Evolutionary conservation across 1,284 basidiomycete species (phyloP).

Genomic region (Peniophora sp.): DNA sequence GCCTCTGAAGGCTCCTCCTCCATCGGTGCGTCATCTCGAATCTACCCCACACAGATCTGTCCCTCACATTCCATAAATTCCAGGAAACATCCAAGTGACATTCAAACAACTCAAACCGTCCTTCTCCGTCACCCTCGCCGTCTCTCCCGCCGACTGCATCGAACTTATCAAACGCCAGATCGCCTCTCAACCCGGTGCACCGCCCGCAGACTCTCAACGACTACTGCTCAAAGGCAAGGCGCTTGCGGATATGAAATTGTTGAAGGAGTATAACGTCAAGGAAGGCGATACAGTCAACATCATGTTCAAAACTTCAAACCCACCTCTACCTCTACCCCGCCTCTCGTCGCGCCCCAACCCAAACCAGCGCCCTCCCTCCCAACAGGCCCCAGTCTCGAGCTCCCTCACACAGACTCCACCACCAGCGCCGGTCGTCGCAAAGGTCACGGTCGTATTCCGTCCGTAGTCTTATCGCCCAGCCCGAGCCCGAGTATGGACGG

Average conservation of each 20-base stretch:
- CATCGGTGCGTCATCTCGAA: not conserved
- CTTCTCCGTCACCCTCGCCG: conserved; percentile 61
- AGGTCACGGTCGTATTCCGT: conserved; percentile 57
- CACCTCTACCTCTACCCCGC: conserved; percentile 38
- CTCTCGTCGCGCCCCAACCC: conserved; percentile 12
- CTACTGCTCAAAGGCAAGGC: conserved; percentile 90
- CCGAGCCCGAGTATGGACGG: conserved; percentile 53
- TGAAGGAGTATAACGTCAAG: conserved; percentile 82
- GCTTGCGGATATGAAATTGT: conserved; percentile 75
- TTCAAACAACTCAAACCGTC: conserved; percentile 89
- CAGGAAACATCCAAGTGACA: conserved; percentile 44
- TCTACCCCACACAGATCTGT: not conserved
- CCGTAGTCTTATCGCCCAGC: conserved; percentile 68
- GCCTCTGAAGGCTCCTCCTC: not conserved
- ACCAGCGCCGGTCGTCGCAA: conserved; percentile 11
- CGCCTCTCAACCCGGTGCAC: conserved; percentile 52
- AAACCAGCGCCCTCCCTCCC: conserved; percentile 6
- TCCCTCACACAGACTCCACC: conserved; percentile 13
- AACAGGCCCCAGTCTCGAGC: conserved; percentile 12
- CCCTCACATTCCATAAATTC: not conserved
- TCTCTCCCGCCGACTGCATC: conserved; percentile 74
- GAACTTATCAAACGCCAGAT: conserved; percentile 69
- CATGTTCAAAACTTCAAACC: conserved; percentile 82
- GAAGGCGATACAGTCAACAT: conserved; percentile 77
- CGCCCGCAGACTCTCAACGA: conserved; percentile 71